These are phyloP conservation scores for Nicotiana rustica DNA, from an alignment of 305 asterid species.

Conservation along the genomic window DNA sequence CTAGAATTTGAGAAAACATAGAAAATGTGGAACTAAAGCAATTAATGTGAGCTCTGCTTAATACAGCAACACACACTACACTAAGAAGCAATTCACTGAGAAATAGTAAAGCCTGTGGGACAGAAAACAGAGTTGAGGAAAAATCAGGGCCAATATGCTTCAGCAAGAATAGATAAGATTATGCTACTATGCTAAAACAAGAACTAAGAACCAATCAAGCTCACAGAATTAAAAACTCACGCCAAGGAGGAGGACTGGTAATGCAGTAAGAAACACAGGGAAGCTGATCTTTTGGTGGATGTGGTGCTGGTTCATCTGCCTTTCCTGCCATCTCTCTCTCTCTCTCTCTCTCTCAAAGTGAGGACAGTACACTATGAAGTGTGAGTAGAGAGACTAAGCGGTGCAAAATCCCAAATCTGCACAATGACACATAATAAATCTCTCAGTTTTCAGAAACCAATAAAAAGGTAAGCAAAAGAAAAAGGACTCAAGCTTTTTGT, in stretches of 20 bases:
- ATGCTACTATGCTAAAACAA: constrained; percentile 34
- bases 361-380: neutral
- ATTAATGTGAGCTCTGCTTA: neutral
- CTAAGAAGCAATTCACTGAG: constrained; percentile 20
- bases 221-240: constrained; percentile 54
- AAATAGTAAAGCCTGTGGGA: neutral
- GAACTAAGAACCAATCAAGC: constrained; percentile 16
- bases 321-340: constrained; percentile 44
- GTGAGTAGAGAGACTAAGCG: constrained; percentile 11
- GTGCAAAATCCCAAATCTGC: constrained; percentile 58
- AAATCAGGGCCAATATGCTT: neutral
- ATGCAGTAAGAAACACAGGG: constrained; percentile 91
- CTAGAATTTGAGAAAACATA: neutral
- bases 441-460: constrained; percentile 27
- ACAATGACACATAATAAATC: constrained; percentile 52
- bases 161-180: neutral
- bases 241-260: constrained; percentile 99
- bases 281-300: constrained; percentile 91
- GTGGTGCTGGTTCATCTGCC: constrained; percentile 78
- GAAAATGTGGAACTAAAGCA: neutral
- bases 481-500: constrained; percentile 40
- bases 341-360: neutral
- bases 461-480: neutral
- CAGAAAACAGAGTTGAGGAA: neutral
- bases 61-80: neutral